phyloP scores from a whole-genome alignment of 768 basidiomycete species.

The Suillus americanus region DNA sequence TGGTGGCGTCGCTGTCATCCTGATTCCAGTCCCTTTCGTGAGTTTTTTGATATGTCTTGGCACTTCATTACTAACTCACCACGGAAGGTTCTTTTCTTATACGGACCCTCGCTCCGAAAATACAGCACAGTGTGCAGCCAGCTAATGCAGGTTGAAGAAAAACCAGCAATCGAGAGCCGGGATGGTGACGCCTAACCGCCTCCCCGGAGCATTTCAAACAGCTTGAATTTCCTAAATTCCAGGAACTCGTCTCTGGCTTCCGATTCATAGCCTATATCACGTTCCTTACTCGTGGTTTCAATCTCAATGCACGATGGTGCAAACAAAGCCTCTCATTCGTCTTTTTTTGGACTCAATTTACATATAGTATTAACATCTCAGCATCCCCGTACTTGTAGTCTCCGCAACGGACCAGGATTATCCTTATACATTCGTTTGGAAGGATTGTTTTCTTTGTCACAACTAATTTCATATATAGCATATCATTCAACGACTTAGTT shows the following conservation, averaged over 20 bases:
- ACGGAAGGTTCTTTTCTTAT: constrained; percentile 30
- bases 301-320: constrained; percentile 1
- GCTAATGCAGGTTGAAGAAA: constrained; percentile 12
- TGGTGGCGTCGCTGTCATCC: constrained; percentile 46
- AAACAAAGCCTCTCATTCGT: constrained; percentile 3
- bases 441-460: background rate
- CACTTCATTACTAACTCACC: background rate
- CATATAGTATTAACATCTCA: background rate
- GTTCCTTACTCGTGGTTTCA: background rate
- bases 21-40: constrained; percentile 61
- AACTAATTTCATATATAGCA: background rate
- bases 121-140: constrained; percentile 21
- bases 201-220: background rate
- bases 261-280: background rate
- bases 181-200: background rate
- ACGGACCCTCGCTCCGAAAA: constrained; percentile 28
- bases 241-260: background rate
- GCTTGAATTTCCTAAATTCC: background rate
- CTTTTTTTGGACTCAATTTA: background rate
- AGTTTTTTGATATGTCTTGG: constrained; percentile 12
- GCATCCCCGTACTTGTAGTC: background rate
- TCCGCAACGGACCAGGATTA: background rate
- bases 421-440: background rate
- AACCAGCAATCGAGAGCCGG: background rate
- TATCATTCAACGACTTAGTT: background rate